These are phyloP conservation scores for Thelonectria discophora DNA, from an alignment of 2,329 filamentous ascomycete genomes.

Conservation along the genomic window DNA sequence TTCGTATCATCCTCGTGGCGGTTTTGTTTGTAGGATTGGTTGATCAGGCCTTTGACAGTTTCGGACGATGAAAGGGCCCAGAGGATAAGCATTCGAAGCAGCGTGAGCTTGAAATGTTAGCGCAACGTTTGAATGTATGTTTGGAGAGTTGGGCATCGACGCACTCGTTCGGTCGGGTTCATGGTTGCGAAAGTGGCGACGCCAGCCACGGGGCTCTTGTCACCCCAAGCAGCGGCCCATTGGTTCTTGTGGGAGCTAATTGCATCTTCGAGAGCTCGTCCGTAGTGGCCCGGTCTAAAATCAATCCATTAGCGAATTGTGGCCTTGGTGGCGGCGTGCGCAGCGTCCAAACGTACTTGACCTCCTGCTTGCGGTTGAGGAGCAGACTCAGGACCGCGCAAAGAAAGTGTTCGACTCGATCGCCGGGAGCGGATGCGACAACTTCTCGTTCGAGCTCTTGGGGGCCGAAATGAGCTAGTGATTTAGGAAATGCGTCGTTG, in stretches of 20 bases:
- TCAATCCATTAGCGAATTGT: constrained; percentile 32
- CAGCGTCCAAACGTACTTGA: constrained; percentile 76
- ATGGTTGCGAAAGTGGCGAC: constrained; percentile 84
- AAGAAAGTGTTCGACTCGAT: constrained; percentile 86
- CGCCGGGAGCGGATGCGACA: constrained; percentile 78
- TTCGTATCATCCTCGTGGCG: constrained; percentile 83
- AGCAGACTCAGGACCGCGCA: constrained; percentile 89
- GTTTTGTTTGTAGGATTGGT: constrained; percentile 86
- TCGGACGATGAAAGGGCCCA: constrained; percentile 94
- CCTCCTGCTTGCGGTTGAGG: constrained; percentile 96
- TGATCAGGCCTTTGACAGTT: constrained; percentile 80
- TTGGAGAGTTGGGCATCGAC: constrained; percentile 34
- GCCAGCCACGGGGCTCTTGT: constrained; percentile 83
- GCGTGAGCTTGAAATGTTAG: constrained; percentile 68
- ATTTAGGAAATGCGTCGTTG: constrained; percentile 86
- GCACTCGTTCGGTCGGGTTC: constrained; percentile 82
- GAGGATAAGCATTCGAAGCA: constrained; percentile 83
- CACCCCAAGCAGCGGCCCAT: constrained; percentile 87
- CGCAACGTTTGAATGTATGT: not conserved
- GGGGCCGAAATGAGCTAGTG: constrained; percentile 87
- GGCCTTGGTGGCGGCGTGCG: not conserved
- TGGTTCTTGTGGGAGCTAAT: constrained; percentile 84
- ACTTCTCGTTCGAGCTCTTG: constrained; percentile 94
- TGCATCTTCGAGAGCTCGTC: constrained; percentile 92
- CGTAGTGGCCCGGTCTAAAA: constrained; percentile 86